Base-by-base conservation (phyloP, 2,329 filamentous ascomycete species). In the Fusarium falciforme region DNA sequence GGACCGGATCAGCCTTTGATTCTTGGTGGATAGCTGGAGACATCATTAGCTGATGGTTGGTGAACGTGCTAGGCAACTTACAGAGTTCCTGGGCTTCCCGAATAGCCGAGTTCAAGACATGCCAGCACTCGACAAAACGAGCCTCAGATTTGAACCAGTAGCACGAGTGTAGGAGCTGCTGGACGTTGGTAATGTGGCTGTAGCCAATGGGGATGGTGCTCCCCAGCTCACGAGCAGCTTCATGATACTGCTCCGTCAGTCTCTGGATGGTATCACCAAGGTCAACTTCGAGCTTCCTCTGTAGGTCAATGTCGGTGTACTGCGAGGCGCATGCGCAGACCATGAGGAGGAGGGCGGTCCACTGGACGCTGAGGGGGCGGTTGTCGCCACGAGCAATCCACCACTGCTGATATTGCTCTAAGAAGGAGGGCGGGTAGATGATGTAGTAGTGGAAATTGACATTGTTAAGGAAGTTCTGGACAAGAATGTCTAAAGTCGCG, bases 371-470 rank as follows among this genome's bases (percentile, higher is more conserved):
- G 2, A 84, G 75, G n/a, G 81, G 81, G 22, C 73, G 73, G 33
- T 76, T 72, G 12, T 77, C 77, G 44, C 76, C 72, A 36, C 81
- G 78, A 25, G 74, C 68, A 17, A 67, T 61, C 81, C 82, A 84
- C 83, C 83, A 84, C 16, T 72, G 66, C 36, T 79, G 74, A 49
- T 84, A 84, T 27, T 84, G 81, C 38, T 81, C 78, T 14, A 83
- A 38, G 38, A 84, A 84, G 6, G 76, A 74, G 0, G 79, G 70
- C 0, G 83, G 81, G 62, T 84, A 83, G 33, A 83, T 72, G 58
- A 84, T 81, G 66, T 84, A 84, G 76, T 83, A 82, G 67, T 84
- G 82, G 59, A 78, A 84, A 67, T 84, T 84, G 69, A 81, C 82
- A 44, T 79, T 77, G 58, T 78, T 76, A 16, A 84, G 73, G 61